These are phyloP conservation scores for Pterulicium gracile DNA, from an alignment of 1,284 basidiomycete genomes.

Conservation along the genomic window DNA sequence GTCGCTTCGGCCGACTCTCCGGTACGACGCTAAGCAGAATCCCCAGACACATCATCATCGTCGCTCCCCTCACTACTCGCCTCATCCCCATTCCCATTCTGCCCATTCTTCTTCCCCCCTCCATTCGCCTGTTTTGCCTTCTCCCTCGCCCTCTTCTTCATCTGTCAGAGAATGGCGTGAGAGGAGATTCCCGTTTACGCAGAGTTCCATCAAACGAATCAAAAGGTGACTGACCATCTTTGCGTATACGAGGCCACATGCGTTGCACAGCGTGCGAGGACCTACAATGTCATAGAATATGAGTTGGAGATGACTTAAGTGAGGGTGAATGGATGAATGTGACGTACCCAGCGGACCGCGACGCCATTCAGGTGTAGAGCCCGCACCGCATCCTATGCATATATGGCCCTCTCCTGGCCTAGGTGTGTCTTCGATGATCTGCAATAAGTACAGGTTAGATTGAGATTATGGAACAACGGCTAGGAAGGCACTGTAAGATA, in stretches of 20 bases:
- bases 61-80: not conserved
- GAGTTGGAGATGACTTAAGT: not conserved
- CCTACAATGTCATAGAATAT: too few species aligned
- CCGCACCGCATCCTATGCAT: not conserved
- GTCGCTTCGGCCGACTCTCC: too few species aligned
- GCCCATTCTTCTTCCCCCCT: not conserved
- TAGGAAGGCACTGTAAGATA: too few species aligned
- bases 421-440: too few species aligned
- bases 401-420: not conserved
- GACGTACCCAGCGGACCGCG: not conserved
- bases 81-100: not conserved
- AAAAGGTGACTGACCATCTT: constrained; percentile 42
- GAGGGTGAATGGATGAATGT: not conserved
- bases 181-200: not conserved
- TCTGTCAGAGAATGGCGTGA: not conserved
- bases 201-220: too few species aligned
- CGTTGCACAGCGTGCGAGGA: constrained; percentile 65
- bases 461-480: too few species aligned
- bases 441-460: too few species aligned
- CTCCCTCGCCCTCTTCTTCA: not conserved
- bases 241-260: constrained; percentile 70
- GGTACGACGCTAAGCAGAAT: too few species aligned
- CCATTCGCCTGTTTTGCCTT: not conserved
- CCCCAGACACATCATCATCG: not conserved
- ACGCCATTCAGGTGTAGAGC: not conserved